Conservation (phyloP, 2,329 filamentous ascomycete species). For the Colletotrichum eremochloae region DNA sequence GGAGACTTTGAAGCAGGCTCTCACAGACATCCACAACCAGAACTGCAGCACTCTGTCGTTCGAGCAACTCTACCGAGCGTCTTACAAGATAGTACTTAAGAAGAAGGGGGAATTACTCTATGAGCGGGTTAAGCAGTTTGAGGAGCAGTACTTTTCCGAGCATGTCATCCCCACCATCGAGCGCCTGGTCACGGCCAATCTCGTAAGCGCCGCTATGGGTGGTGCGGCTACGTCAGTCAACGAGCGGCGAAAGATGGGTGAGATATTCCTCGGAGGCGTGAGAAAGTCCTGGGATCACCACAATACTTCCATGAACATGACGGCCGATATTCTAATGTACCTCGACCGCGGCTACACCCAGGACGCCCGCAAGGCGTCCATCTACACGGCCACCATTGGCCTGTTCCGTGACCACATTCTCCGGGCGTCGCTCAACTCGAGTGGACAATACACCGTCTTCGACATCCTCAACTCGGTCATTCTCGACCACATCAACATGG, state of each 20-base stretch:
- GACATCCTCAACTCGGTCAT: slow-evolving; percentile 85
- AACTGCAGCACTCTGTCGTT: slow-evolving; percentile 93
- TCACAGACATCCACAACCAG: slow-evolving; percentile 90
- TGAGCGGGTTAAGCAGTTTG: slow-evolving; percentile 82
- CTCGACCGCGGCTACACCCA: slow-evolving; percentile 88
- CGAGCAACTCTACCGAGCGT: slow-evolving; percentile 93
- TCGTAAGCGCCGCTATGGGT: slow-evolving; percentile 66
- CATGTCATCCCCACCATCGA: slow-evolving; percentile 80
- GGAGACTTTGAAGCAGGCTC: slow-evolving; percentile 80
- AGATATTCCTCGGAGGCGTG: slow-evolving; percentile 83
- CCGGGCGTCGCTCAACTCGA: slow-evolving; percentile 65
- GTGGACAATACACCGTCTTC: slow-evolving; percentile 69
- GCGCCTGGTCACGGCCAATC: slow-evolving; percentile 76
- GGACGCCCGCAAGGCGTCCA: slow-evolving; percentile 78
- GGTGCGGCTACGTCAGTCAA: slow-evolving; percentile 77
- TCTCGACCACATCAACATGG: slow-evolving; percentile 92
- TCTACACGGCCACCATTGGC: slow-evolving; percentile 87
- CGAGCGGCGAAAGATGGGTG: slow-evolving; percentile 84
- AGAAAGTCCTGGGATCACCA: slow-evolving; percentile 89
- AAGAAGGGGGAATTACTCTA: slow-evolving; percentile 89
- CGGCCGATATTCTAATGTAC: slow-evolving; percentile 96
- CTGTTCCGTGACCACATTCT: slow-evolving; percentile 91
- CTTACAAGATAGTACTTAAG: slow-evolving; percentile 92
- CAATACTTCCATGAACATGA: slow-evolving; percentile 94
- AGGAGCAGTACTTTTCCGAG: slow-evolving; percentile 82